Evolutionary conservation across 1,284 basidiomycete species (phyloP).

Genomic region (Cryptococcus amylolentus): DNA sequence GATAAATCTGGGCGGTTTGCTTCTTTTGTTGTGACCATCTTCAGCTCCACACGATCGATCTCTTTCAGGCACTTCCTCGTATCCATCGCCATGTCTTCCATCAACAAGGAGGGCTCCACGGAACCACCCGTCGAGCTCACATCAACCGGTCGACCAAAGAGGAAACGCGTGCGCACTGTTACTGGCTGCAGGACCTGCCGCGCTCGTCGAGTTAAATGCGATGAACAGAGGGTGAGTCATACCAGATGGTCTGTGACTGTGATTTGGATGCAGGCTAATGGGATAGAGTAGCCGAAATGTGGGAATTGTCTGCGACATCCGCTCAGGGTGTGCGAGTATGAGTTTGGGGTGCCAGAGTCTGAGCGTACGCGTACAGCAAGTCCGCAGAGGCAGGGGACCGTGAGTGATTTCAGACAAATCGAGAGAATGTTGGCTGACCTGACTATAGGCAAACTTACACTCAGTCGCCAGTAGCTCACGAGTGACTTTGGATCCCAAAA

Average conservation of each 20-base stretch:
- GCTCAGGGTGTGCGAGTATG: slow-evolving; percentile 5
- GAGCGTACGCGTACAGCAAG: no score
- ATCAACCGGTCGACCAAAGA: slow-evolving; percentile 1
- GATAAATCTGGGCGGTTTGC: no score
- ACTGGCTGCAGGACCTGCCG: slow-evolving; percentile 4
- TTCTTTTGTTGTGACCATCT: no score
- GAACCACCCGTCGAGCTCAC: neutral
- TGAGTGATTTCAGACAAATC: no score
- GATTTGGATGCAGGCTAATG: neutral
- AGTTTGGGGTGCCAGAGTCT: neutral
- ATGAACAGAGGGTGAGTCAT: slow-evolving; percentile 5
- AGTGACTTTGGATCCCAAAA: no score
- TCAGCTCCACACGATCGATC: no score
- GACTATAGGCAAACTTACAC: no score
- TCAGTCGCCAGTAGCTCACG: no score
- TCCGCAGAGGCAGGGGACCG: no score
- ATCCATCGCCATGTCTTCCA: no score
- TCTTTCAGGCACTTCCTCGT: no score
- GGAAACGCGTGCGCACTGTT: slow-evolving; percentile 3
- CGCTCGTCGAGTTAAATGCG: slow-evolving; percentile 4
- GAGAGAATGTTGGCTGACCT: no score
- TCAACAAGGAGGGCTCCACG: neutral
- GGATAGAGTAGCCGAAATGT: slow-evolving; percentile 3
- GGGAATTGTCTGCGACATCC: slow-evolving; percentile 5
- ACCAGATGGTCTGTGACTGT: neutral